Conservation (phyloP, 176 grass and related monocot species). For the Avena insularis region DNA sequence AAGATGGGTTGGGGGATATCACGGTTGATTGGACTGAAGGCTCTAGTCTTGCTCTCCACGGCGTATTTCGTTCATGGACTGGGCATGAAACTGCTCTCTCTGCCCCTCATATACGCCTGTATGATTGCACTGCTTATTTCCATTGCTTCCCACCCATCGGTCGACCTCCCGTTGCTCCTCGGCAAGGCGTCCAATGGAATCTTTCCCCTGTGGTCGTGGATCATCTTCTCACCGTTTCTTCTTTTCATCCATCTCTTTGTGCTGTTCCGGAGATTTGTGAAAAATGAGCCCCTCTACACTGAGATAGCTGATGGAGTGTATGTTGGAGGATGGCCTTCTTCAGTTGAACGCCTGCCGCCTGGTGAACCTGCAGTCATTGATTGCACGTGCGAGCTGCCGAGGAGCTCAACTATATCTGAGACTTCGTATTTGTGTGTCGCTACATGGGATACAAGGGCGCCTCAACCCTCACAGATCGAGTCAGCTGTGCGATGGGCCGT, state of each 20-base stretch:
- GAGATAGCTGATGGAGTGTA: slow-evolving; percentile 79
- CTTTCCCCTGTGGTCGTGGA: slow-evolving; percentile 85
- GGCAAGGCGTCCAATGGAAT: slow-evolving; percentile 71
- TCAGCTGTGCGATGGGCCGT: slow-evolving; percentile 77
- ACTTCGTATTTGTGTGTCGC: slow-evolving; percentile 81
- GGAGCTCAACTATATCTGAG: slow-evolving; percentile 51
- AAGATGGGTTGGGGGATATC: slow-evolving; percentile 83
- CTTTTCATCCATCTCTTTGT: slow-evolving; percentile 74
- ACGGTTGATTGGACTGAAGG: slow-evolving; percentile 68
- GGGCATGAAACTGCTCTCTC: slow-evolving; percentile 49
- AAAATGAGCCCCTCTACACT: slow-evolving; percentile 75
- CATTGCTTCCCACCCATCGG: slow-evolving; percentile 74
- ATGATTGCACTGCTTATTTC: slow-evolving; percentile 67
- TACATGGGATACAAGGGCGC: slow-evolving; percentile 88
- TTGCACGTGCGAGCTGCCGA: slow-evolving; percentile 95
- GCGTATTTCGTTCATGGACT: slow-evolving; percentile 55
- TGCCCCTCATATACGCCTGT: slow-evolving; percentile 65
- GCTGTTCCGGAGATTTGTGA: slow-evolving; percentile 68
- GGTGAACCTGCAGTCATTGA: slow-evolving; percentile 80
- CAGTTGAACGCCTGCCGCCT: slow-evolving; percentile 66
- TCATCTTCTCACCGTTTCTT: slow-evolving; percentile 81
- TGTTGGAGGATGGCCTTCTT: slow-evolving; percentile 95
- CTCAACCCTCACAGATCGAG: slow-evolving; percentile 75
- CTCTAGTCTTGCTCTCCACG: slow-evolving; percentile 51
- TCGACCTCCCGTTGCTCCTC: slow-evolving; percentile 81